phyloP scores from a whole-genome alignment of 768 basidiomycete species.

The Kondoa subrosea region DNA sequence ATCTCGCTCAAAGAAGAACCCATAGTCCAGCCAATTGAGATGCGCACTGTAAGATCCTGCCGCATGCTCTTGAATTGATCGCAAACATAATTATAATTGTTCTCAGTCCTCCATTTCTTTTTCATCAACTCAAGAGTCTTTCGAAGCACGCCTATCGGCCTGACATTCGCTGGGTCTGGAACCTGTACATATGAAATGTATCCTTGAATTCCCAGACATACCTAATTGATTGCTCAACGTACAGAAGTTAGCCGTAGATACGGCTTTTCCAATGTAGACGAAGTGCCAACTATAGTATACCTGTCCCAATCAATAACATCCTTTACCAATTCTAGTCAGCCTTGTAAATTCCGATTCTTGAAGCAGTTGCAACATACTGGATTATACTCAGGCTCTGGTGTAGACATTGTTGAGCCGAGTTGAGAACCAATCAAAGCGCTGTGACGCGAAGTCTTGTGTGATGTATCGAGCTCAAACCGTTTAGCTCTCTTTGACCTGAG shows the following conservation, averaged over 20 bases:
- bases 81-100: constrained; percentile 74
- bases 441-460: neutral
- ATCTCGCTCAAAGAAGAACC: neutral
- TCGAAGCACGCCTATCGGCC: constrained; percentile 67
- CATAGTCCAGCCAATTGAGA: neutral
- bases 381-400: constrained; percentile 21
- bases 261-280: constrained; percentile 76
- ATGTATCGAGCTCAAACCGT: constrained; percentile 63
- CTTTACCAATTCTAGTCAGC: constrained; percentile 36
- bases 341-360: neutral
- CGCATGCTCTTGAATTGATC: constrained; percentile 95
- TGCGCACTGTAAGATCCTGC: constrained; percentile 80
- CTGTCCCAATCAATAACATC: constrained; percentile 95
- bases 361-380: constrained; percentile 18
- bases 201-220: too few relatives aligned
- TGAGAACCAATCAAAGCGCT: constrained; percentile 9
- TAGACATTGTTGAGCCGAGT: constrained; percentile 28
- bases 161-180: constrained; percentile 82
- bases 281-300: constrained; percentile 85
- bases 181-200: constrained; percentile 43
- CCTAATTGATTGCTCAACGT: too few relatives aligned
- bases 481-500: constrained; percentile 46
- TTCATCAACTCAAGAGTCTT: constrained; percentile 75
- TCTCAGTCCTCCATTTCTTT: constrained; percentile 64
- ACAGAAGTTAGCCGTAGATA: constrained; percentile 87